Base-by-base conservation (phyloP, 1,284 basidiomycete species). In the Sphagnurus paluster region DNA sequence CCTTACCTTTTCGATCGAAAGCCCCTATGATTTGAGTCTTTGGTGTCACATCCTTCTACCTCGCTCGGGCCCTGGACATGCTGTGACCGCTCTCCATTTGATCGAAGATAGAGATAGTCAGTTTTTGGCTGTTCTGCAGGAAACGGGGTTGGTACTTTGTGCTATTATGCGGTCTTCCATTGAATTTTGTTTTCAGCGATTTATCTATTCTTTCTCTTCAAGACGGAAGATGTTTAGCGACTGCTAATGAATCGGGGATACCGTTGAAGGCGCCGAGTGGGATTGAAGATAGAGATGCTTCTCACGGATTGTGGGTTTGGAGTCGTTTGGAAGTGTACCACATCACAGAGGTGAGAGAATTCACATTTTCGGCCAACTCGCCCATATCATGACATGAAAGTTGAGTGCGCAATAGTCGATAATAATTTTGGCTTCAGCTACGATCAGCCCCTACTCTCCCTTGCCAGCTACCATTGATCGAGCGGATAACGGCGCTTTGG, bases 1-100 rank as follows among this genome's bases (percentile, higher is more conserved):
- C 59, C 40, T 33, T 28, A 60, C 59, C 38, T 38, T 34, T 46
- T 30, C 28, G 41, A 36, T 56, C 30, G 52, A 56, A 46, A 34
- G 53, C 25, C 48, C 57, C n/a, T 52, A 63, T 34, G 53, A 56
- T 4, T 57, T 79, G 39, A 53, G 59, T 1, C 49, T 84, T 5
- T 63, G 65, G 16, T 77, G 67, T 43, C 84, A 84, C 48, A 64
- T 81, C 30, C 61, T 84, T 25, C 79, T 82, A 1, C 68, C 73
- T 5, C 62, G 57, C 8, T 62, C 67, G 30, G 72, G 75, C 4
- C 35, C 45, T 19, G 62, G 64, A 3, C 64, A 70, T 44, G 58
- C 71, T 10, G 67, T 83, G 2, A 66, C 72, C 25, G 69, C 71
- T 25, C 56, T 85, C 32, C 60, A 71, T 19, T 41, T 72, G 13